Conservation (phyloP, 768 basidiomycete species). For the Phlegmacium glaucopus region DNA sequence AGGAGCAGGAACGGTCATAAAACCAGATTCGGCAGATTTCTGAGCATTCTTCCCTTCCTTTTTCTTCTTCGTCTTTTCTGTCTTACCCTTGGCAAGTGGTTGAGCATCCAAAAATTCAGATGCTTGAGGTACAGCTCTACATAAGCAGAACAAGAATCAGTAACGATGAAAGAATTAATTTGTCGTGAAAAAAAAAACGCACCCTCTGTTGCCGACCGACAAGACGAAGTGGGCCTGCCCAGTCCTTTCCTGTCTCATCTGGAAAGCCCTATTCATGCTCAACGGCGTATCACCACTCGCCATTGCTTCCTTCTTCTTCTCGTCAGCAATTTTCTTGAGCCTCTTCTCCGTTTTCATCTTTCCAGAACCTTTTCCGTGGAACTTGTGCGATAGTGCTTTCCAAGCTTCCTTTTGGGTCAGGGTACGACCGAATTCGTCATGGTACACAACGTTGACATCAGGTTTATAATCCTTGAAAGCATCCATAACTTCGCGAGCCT, state of each 20-base stretch:
- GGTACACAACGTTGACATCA: slow-evolving; percentile 93
- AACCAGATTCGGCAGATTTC: slow-evolving; percentile 50
- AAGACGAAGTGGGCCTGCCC: slow-evolving; percentile 97
- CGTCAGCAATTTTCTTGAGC: slow-evolving; percentile 95
- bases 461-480: slow-evolving; percentile 94
- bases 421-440: slow-evolving; percentile 90
- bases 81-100: slow-evolving; percentile 79
- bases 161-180: slow-evolving; percentile 5
- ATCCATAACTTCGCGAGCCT: slow-evolving; percentile 77
- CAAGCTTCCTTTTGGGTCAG: slow-evolving; percentile 95
- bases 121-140: slow-evolving; percentile 83
- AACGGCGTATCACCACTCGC: slow-evolving; percentile 92
- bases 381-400: slow-evolving; percentile 96
- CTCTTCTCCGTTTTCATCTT: slow-evolving; percentile 97
- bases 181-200: slow-evolving; percentile 23
- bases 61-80: slow-evolving; percentile 79
- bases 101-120: slow-evolving; percentile 79
- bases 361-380: slow-evolving; percentile 97
- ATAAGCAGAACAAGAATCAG: slow-evolving; percentile 6
- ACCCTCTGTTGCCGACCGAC: slow-evolving; percentile 92
- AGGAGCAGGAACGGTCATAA: slow-evolving; percentile 71
- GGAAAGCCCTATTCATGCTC: slow-evolving; percentile 94
- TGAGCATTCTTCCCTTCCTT: slow-evolving; percentile 61
- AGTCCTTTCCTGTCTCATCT: slow-evolving; percentile 87
- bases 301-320: slow-evolving; percentile 93